Evolutionary conservation across 2,329 filamentous ascomycete species (phyloP).

Genomic region (Malbranchea cinnamomea): DNA sequence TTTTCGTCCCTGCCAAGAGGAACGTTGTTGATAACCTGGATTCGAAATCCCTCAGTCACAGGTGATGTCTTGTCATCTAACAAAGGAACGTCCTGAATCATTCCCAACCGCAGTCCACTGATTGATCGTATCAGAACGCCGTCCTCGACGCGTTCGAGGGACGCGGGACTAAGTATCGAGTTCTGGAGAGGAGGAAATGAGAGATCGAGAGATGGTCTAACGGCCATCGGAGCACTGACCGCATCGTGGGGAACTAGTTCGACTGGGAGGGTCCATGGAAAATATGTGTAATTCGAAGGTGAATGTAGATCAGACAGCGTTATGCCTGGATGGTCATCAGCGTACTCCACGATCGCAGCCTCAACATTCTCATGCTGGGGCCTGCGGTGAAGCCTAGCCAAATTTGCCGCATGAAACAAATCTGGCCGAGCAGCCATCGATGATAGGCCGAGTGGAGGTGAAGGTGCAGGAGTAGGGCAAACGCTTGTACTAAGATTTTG

Average conservation of each 20-base stretch:
- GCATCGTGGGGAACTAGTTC: conserved; percentile 62
- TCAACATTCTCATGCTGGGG: conserved; percentile 44
- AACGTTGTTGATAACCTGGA: conserved; percentile 68
- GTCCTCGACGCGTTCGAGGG: conserved; percentile 42
- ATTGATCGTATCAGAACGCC: conserved; percentile 47
- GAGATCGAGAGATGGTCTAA: conserved; percentile 56
- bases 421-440: conserved; percentile 64
- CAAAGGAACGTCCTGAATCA: conserved; percentile 32
- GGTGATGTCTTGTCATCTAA: conserved; percentile 10
- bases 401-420: conserved; percentile 74
- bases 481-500: conserved; percentile 27
- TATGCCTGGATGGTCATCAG: conserved; percentile 39
- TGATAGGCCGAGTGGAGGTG: conserved; percentile 57
- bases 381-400: conserved; percentile 67
- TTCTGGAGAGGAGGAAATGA: conserved; percentile 46
- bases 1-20: conserved; percentile 77
- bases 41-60: conserved; percentile 29
- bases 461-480: conserved; percentile 50
- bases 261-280: conserved; percentile 80
- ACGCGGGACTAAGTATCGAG: conserved; percentile 30
- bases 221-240: conserved; percentile 56
- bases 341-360: conserved; percentile 40
- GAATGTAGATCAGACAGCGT: conserved; percentile 40
- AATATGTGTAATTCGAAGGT: conserved; percentile 67
- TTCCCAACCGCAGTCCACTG: conserved; percentile 40